Evolutionary conservation across 305 asterid species (phyloP).

Genomic region (Fraxinus albicans): DNA sequence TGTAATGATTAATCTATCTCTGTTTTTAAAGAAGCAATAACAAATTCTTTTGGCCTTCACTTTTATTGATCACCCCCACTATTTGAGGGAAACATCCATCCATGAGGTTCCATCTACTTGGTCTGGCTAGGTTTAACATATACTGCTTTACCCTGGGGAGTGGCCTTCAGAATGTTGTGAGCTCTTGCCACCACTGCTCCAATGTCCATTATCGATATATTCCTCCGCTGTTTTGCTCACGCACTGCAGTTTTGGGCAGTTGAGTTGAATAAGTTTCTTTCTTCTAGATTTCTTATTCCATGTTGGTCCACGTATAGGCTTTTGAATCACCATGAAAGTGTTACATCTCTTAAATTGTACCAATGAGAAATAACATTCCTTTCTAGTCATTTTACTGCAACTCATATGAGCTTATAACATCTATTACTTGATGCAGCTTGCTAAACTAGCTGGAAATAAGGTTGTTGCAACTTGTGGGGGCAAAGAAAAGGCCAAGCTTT

Average conservation of each 20-base stretch:
- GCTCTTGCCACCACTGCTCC: neutral
- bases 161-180: neutral
- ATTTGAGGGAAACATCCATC: neutral
- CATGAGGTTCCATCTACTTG: neutral
- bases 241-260: neutral
- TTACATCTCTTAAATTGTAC: neutral
- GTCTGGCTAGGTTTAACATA: neutral
- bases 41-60: neutral
- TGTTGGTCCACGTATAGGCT: neutral
- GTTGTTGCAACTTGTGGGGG: slow-evolving; percentile 98
- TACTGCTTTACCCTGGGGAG: neutral
- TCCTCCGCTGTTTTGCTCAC: neutral
- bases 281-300: slow-evolving; percentile 5
- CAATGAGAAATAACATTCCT: neutral
- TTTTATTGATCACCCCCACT: neutral
- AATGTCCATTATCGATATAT: neutral
- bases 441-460: slow-evolving; percentile 88
- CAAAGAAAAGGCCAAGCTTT: slow-evolving; percentile 77
- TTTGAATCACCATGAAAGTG: neutral
- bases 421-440: slow-evolving; percentile 59
- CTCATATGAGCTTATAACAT: slow-evolving; percentile 22
- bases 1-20: neutral
- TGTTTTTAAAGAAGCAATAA: neutral
- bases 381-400: neutral
- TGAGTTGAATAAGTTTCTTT: slow-evolving; percentile 6